Evolutionary conservation across 345 rosid species (phyloP), one percentile per base, ranked within the genome.

Genomic region (Triadica sebifera): DNA sequence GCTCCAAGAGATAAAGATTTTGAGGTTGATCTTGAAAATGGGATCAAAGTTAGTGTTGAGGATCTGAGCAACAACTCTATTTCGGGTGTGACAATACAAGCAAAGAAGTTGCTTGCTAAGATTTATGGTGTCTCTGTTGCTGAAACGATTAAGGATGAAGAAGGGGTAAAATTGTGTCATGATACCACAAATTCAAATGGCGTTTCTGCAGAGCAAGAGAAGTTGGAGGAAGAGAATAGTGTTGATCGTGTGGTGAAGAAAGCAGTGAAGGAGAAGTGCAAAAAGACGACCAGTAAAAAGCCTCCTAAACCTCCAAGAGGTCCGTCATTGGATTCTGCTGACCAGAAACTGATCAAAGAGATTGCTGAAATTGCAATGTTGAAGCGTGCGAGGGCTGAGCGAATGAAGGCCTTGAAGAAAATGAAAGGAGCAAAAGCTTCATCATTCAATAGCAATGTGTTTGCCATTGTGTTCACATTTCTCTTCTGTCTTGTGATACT

Each of bases 371-470:
- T 91, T 16, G 93, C 96, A 68, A 87, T 87, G 92, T 74, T 89
- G 82, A 96, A 93, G 83, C 92, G 92, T 62, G 96, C 98, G 1
- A 87, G 96, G 79, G 75, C 84, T 12, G 96, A 96, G 82, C 88
- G 91, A 17, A 83, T 91, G 91, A 93, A 82, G 84, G 91, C 98
- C 60, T 78, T 89, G 89, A 91, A 88, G 92, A 93, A 90, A 86
- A 84, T 78, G 77, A 88, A 89, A 73, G 88, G 80, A 20, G 82
- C 84, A 2, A 90, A 88, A 75, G 76, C 92, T 7, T 63, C 70
- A 38, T 86, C 96, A 65, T 86, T 88, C 12, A 81, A 64, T 38
- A 82, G 87, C 77, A 87, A 84, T 65, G 46, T 85, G 0, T 80
- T 90, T 50, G 98, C 95, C 38, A 78, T 85, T 70, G 79, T 90